Evolutionary conservation across 2,329 filamentous ascomycete species (phyloP).

Genomic region (Aspergillus tanneri): DNA sequence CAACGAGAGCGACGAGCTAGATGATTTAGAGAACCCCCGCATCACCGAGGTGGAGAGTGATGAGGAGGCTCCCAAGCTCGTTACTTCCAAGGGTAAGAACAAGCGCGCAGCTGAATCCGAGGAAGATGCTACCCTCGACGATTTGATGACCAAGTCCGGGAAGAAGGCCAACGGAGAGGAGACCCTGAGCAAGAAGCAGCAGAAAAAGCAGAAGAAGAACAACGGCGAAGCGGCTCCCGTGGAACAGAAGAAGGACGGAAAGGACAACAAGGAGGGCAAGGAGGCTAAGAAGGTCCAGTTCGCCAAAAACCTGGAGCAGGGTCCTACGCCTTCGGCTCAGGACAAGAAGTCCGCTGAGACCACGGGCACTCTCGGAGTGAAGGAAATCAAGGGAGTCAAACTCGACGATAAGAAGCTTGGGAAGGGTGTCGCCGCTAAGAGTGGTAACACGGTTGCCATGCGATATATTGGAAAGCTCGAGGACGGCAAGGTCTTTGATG

Average conservation of each 20-base stretch:
- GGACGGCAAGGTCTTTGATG: constrained; percentile 93
- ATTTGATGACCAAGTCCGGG: constrained; percentile 72
- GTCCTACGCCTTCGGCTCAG: constrained; percentile 72
- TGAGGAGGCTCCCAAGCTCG: constrained; percentile 61
- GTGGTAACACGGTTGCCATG: constrained; percentile 86
- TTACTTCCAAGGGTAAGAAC: constrained; percentile 68
- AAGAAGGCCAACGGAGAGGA: constrained; percentile 57
- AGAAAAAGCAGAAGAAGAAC: constrained; percentile 99
- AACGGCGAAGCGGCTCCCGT: constrained; percentile 76
- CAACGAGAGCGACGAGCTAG: constrained; percentile 72
- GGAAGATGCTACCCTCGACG: constrained; percentile 64
- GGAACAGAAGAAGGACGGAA: constrained; percentile 58
- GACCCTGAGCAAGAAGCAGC: constrained; percentile 92
- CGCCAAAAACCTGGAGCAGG: constrained; percentile 97
- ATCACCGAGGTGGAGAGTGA: constrained; percentile 80
- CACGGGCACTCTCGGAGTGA: constrained; percentile 64
- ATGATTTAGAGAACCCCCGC: constrained; percentile 74
- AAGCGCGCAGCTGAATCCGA: constrained; percentile 80
- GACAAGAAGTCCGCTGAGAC: constrained; percentile 47
- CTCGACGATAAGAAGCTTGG: constrained; percentile 95
- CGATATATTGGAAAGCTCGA: constrained; percentile 97
- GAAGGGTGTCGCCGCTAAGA: constrained; percentile 80
- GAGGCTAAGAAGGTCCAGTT: constrained; percentile 96
- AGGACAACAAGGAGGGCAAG: constrained; percentile 53
- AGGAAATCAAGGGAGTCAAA: constrained; percentile 82